These are phyloP conservation scores for Sporothrix mexicana DNA, from an alignment of 2,329 filamentous ascomycete species.

Conservation along the genomic window DNA sequence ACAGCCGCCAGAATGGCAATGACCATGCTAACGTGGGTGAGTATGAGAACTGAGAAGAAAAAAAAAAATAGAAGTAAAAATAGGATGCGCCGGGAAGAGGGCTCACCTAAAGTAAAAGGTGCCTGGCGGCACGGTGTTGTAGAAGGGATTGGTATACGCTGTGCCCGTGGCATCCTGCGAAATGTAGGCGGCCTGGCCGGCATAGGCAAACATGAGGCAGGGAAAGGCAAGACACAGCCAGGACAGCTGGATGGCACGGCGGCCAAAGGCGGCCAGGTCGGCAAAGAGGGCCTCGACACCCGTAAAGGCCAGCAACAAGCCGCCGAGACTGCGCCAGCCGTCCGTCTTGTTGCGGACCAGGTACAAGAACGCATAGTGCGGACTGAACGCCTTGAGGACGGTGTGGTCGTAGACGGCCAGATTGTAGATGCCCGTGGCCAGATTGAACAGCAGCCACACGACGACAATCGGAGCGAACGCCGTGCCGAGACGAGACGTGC, in stretches of 20 bases:
- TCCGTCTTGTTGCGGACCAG: conserved; percentile 63
- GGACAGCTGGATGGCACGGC: conserved; percentile 71
- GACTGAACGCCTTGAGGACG: conserved; percentile 63
- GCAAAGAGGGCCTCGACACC: conserved; percentile 81
- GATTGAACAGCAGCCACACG: conserved; percentile 70
- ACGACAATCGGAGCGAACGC: conserved; percentile 70
- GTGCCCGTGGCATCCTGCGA: conserved; percentile 57
- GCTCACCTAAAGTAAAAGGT: conserved; percentile 63
- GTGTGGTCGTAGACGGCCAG: conserved; percentile 57
- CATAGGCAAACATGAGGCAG: conserved; percentile 68
- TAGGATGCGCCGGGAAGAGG: no score
- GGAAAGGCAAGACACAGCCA: conserved; percentile 74
- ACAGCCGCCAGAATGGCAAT: conserved; percentile 73
- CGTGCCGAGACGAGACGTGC: conserved; percentile 64
- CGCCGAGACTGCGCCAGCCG: conserved; percentile 71
- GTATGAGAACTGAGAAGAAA: not conserved
- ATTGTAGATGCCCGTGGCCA: conserved; percentile 68
- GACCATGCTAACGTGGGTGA: conserved; percentile 52
- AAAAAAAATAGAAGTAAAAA: no score
- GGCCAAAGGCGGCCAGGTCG: conserved; percentile 76
- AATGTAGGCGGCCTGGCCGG: conserved; percentile 77
- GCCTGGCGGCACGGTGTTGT: conserved; percentile 70
- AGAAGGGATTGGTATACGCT: conserved; percentile 75
- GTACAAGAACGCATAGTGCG: conserved; percentile 65
- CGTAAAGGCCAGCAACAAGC: conserved; percentile 75